Evolutionary conservation across 371 early-diverging fungal species (phyloP).

Genomic region (Fennellomyces sp.): DNA sequence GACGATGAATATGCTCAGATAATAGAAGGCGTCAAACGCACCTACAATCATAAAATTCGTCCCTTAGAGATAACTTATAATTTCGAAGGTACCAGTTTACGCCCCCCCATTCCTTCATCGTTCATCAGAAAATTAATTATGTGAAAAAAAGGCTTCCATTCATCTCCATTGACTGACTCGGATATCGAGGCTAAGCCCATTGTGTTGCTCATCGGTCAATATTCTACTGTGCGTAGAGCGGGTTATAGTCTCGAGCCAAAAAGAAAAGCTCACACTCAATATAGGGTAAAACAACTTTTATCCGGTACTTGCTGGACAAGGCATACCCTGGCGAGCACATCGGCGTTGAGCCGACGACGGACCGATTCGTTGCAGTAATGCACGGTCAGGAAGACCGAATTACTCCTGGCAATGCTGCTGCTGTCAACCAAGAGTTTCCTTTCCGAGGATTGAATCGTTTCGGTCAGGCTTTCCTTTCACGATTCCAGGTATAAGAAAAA

Average conservation of each 20-base stretch:
- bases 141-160: slow-evolving; percentile 62
- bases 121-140: not conserved
- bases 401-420: slow-evolving; percentile 91
- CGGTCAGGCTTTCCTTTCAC: slow-evolving; percentile 81
- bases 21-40: slow-evolving; percentile 66
- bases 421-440: slow-evolving; percentile 80
- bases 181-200: slow-evolving; percentile 88
- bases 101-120: not conserved
- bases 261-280: not conserved
- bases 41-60: slow-evolving; percentile 74
- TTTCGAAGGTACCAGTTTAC: slow-evolving; percentile 60
- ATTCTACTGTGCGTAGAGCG: slow-evolving; percentile 63
- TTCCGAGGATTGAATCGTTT: slow-evolving; percentile 76
- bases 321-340: slow-evolving; percentile 89
- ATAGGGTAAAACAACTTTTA: slow-evolving; percentile 86
- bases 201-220: slow-evolving; percentile 85
- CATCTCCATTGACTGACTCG: slow-evolving; percentile 75
- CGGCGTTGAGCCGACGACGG: slow-evolving; percentile 91
- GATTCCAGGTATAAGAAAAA: slow-evolving; percentile 72
- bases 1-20: slow-evolving; percentile 64
- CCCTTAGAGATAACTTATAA: slow-evolving; percentile 77
- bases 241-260: not conserved
- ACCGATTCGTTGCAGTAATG: slow-evolving; percentile 88
- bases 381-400: slow-evolving; percentile 67
- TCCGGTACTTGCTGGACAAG: slow-evolving; percentile 79